Evolutionary conservation across 225 moss, liverwort and hornwort species (phyloP).

Genomic region (Bryoerythrophyllum caledonicum): DNA sequence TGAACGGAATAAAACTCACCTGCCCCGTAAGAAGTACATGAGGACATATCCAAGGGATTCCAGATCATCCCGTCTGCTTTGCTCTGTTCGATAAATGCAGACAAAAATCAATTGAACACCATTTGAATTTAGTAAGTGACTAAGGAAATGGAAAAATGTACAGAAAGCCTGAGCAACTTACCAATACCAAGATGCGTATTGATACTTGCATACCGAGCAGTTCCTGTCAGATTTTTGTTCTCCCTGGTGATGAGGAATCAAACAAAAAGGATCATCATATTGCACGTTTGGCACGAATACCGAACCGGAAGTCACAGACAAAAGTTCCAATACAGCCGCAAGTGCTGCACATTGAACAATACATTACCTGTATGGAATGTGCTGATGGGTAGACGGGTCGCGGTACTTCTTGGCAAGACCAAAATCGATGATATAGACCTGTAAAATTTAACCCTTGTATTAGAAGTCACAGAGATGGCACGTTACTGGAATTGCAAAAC

Average conservation of each 20-base stretch:
- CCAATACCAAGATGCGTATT: conserved; percentile 98
- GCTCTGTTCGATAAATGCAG: conserved; percentile 54
- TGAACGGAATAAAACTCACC: conserved; percentile 43
- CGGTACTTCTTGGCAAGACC: conserved; percentile 97
- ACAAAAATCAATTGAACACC: background rate
- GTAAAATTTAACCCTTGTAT: background rate
- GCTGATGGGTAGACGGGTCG: conserved; percentile 89
- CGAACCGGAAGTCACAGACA: background rate
- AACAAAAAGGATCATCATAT: conserved; percentile 1
- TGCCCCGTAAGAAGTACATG: conserved; percentile 93
- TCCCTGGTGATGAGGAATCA: conserved; percentile 53
- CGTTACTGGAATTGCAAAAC: background rate
- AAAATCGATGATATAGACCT: conserved; percentile 97
- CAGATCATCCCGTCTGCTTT: conserved; percentile 97
- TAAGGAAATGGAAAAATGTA: background rate
- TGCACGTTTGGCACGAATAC: background rate
- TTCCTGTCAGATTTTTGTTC: conserved; percentile 89
- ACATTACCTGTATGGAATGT: conserved; percentile 80
- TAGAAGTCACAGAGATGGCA: background rate
- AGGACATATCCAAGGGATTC: conserved; percentile 95
- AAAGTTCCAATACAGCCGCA: background rate
- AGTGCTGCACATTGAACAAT: background rate
- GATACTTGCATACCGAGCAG: conserved; percentile 88
- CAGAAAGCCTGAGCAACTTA: conserved; percentile 27
- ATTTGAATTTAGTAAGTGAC: background rate